phyloP scores from a whole-genome alignment of 371 early-diverging fungal species.

The Zychaea mexicana region DNA sequence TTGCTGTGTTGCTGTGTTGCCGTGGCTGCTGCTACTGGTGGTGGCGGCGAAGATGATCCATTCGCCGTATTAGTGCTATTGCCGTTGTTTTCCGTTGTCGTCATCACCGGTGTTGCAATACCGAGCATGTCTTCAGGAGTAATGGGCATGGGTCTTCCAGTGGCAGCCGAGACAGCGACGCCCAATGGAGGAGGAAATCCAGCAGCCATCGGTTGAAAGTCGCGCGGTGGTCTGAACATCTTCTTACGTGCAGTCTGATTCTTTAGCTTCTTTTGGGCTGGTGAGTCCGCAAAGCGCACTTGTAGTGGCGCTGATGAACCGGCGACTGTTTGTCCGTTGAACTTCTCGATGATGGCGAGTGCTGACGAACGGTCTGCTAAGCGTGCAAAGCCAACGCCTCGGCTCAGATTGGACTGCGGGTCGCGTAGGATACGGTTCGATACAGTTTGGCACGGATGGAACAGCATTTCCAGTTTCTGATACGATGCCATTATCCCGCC shows the following conservation, averaged over 20 bases:
- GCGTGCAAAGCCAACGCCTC: slow-evolving; percentile 85
- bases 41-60: no score
- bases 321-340: slow-evolving; percentile 61
- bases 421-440: slow-evolving; percentile 77
- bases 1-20: neutral
- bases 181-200: slow-evolving; percentile 20
- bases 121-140: slow-evolving; percentile 55
- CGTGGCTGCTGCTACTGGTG: neutral
- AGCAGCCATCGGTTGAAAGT: slow-evolving; percentile 39
- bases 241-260: slow-evolving; percentile 30
- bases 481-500: no score
- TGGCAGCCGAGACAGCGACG: slow-evolving; percentile 8
- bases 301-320: slow-evolving; percentile 70
- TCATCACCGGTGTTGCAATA: slow-evolving; percentile 28
- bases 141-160: slow-evolving; percentile 36
- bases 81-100: neutral
- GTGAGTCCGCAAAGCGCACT: slow-evolving; percentile 82
- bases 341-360: slow-evolving; percentile 64
- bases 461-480: slow-evolving; percentile 64
- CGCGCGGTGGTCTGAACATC: slow-evolving; percentile 33
- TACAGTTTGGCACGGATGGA: slow-evolving; percentile 64
- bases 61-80: neutral
- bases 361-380: slow-evolving; percentile 74
- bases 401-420: slow-evolving; percentile 50
- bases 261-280: slow-evolving; percentile 79